Evolutionary conservation across 2,329 filamentous ascomycete genomes (phyloP).

Genomic region (Cladophialophora psammophila): DNA sequence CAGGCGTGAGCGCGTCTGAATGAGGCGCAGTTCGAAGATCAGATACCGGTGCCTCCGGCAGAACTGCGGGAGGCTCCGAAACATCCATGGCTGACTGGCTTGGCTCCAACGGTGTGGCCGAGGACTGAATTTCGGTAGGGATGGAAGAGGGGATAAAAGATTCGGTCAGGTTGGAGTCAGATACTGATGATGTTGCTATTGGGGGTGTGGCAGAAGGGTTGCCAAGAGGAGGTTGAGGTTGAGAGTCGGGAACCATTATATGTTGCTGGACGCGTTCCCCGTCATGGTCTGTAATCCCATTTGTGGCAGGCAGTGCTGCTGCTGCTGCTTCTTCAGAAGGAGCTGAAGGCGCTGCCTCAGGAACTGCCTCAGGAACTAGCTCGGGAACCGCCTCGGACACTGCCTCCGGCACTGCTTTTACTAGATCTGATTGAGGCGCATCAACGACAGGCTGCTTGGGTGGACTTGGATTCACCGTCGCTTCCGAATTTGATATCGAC

Average conservation of each 20-base stretch:
- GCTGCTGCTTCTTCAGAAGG: neutral
- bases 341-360: constrained; percentile 7
- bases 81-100: constrained; percentile 28
- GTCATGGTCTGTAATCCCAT: constrained; percentile 19
- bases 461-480: constrained; percentile 20
- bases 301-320: constrained; percentile 18
- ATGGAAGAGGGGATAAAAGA: constrained; percentile 37
- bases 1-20: constrained; percentile 36
- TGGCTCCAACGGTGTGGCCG: constrained; percentile 25
- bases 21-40: constrained; percentile 42
- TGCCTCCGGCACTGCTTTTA: constrained; percentile 13
- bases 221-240: constrained; percentile 26
- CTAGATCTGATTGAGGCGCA: constrained; percentile 17
- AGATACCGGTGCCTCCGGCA: constrained; percentile 40
- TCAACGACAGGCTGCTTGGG: constrained; percentile 22
- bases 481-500: constrained; percentile 39
- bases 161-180: constrained; percentile 28
- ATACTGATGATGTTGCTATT: constrained; percentile 22
- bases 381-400: constrained; percentile 20
- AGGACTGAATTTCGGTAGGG: constrained; percentile 34
- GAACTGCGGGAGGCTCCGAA: constrained; percentile 29
- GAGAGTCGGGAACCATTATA: constrained; percentile 31
- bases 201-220: constrained; percentile 12
- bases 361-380: constrained; percentile 21
- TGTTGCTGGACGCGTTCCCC: constrained; percentile 14